Base-by-base conservation (phyloP, 441 rosid species). In the Mallotus japonicus region DNA sequence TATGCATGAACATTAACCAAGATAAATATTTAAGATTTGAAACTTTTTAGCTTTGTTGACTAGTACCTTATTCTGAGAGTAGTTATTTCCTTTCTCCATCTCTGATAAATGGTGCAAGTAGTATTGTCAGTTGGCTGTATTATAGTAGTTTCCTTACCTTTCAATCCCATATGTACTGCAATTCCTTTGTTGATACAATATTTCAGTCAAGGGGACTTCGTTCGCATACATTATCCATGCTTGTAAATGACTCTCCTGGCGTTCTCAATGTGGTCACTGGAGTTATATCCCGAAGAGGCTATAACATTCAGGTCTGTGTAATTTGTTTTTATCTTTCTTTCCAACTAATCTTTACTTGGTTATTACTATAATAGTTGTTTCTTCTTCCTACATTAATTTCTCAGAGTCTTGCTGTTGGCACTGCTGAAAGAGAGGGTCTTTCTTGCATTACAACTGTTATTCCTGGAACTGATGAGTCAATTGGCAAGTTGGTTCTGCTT, bases 401-500 rank as follows among this genome's bases (percentile, higher is more conserved):
- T 40, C 81, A 90, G 95, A 90, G 93, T 80, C 84, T 90, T 83
- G 93, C 95, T 69, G 93, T 90, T 50, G 95, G 93, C 54, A 90
- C 84, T 76, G 83, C 95, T 72, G 95, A 90, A 83, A 75, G 77
- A 37, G 85, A 85, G 78, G 92, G 93, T 15, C 85, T 82, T 51
- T 90, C 95, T 76, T 89, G 93, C 73, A 90, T 90, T 72, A 90
- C 90, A 65, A 86, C 93, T 20, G 93, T 90, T 72, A 81, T 88
- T 74, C 90, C 91, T 65, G 95, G 88, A 72, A 88, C 95, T 8
- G 88, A 90, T 77, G 87, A 86, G 74, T 88, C 95, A 24, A 74
- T 90, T 75, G 75, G 85, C 84, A 90, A 88, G 77, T 79, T 90
- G 90, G 84, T 88, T 75, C 87, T 88, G 73, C 93, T 88, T 72